A percentile compares a stretch with the other conserved stretches of the same genome.
phyloP scores from a whole-genome alignment of 2,329 filamentous ascomycete genomes.

The Pseudocercospora cruenta region DNA sequence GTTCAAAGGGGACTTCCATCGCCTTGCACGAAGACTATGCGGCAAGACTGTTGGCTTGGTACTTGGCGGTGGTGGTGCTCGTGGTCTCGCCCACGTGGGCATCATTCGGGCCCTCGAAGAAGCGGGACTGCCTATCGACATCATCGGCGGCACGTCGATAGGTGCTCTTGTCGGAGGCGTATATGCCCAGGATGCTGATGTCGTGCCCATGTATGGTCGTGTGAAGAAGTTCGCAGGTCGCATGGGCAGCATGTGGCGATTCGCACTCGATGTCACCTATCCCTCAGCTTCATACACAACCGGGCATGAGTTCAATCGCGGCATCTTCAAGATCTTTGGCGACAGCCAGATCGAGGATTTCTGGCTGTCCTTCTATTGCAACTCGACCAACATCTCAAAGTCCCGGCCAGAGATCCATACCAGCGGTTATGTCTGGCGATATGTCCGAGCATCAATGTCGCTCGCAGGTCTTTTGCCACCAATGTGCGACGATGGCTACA shows the following conservation, averaged over 20 bases:
- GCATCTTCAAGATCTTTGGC: slow-evolving; percentile 97
- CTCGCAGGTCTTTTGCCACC: slow-evolving; percentile 90
- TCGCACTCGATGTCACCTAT: slow-evolving; percentile 93
- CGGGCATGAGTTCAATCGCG: slow-evolving; percentile 97
- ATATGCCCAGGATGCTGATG: slow-evolving; percentile 93
- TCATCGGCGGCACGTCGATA: slow-evolving; percentile 94
- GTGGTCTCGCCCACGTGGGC: slow-evolving; percentile 89
- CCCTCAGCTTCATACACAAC: slow-evolving; percentile 97
- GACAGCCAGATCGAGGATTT: slow-evolving; percentile 98
- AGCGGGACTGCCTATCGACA: slow-evolving; percentile 91
- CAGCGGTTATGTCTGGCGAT: slow-evolving; percentile 95
- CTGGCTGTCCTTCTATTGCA: slow-evolving; percentile 98
- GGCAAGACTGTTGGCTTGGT: slow-evolving; percentile 95
- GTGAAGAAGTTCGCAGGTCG: slow-evolving; percentile 97
- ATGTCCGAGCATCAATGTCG: slow-evolving; percentile 95
- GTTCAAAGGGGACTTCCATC: slow-evolving; percentile 95
- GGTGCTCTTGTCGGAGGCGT: slow-evolving; percentile 93
- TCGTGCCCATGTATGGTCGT: slow-evolving; percentile 94
- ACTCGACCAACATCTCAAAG: slow-evolving; percentile 98
- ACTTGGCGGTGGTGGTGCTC: slow-evolving; percentile 87
- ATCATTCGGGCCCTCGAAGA: slow-evolving; percentile 95
- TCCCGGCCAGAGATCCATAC: slow-evolving; percentile 91
- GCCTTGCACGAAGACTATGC: slow-evolving; percentile 83
- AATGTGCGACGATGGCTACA: slow-evolving; percentile 93
- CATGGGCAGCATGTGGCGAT: slow-evolving; percentile 99